A percentile compares a stretch with the other conserved stretches of the same genome.
These are phyloP conservation scores for Phytophthora europaea DNA, from an alignment of 352 stramenopile species.

Conservation along the genomic window DNA sequence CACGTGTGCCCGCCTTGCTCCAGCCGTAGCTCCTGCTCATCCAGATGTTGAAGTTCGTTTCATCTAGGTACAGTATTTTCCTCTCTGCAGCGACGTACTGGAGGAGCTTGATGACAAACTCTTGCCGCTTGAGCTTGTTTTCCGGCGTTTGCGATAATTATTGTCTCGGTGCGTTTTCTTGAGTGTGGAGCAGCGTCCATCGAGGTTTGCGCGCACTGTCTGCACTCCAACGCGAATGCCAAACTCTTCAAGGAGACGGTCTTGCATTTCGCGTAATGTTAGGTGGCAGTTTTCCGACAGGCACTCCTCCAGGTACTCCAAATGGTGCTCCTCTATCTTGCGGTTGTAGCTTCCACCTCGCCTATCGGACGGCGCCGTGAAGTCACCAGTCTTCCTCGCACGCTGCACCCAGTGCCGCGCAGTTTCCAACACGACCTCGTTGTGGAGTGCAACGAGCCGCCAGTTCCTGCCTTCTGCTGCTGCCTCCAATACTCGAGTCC, in stretches of 20 bases:
- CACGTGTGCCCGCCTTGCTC: neutral
- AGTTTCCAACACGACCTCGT: neutral
- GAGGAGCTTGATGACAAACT: neutral
- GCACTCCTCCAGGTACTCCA: neutral
- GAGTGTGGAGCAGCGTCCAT: neutral
- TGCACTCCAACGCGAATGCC: neutral
- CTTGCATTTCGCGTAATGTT: neutral
- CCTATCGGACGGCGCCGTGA: neutral
- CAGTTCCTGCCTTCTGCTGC: neutral
- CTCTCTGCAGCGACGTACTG: neutral
- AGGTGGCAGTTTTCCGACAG: neutral
- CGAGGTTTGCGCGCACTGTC: neutral
- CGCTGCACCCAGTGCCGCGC: neutral
- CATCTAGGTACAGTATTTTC: constrained; percentile 1
- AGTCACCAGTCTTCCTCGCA: neutral
- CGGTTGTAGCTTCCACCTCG: neutral
- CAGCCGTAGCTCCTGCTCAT: neutral
- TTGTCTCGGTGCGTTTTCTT: constrained; percentile 4
- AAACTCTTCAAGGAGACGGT: neutral
- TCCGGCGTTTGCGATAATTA: neutral
- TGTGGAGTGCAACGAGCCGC: neutral
- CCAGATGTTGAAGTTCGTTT: neutral
- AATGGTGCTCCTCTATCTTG: neutral
- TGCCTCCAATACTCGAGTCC: neutral
- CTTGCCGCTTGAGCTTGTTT: neutral